Percentiles rank a stretch among this genome's conserved stretches.
Evolutionary conservation across 2,329 filamentous ascomycete genomes (phyloP).

Genomic region (Alternaria solani): DNA sequence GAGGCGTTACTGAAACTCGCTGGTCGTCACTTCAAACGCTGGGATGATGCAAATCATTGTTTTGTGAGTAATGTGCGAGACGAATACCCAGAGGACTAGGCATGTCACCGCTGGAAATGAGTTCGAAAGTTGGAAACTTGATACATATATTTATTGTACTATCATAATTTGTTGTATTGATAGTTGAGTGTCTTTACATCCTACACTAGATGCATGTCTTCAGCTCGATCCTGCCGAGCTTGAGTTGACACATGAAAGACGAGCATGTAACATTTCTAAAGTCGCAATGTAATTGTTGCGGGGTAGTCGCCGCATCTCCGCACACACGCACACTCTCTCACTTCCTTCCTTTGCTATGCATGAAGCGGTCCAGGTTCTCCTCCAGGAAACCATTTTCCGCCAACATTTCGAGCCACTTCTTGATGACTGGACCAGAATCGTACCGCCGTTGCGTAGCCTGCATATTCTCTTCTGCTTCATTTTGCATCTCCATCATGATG

Average conservation of each 20-base stretch:
- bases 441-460: constrained; percentile 65
- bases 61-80: constrained; percentile 88
- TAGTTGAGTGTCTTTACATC: background rate
- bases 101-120: background rate
- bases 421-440: constrained; percentile 75
- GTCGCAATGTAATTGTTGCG: background rate
- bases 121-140: background rate
- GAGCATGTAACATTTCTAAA: background rate
- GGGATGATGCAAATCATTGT: constrained; percentile 68
- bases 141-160: background rate
- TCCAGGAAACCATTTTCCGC: constrained; percentile 70
- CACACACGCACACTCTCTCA: background rate
- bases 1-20: constrained; percentile 72
- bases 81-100: constrained; percentile 84
- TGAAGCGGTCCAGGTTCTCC: constrained; percentile 36
- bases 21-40: constrained; percentile 88
- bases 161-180: background rate
- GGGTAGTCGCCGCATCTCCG: background rate
- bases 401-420: constrained; percentile 73
- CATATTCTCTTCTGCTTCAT: constrained; percentile 59
- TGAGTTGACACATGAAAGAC: background rate
- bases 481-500: constrained; percentile 60
- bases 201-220: background rate
- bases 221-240: background rate
- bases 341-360: constrained; percentile 13